Evolutionary conservation across 805 yeast genomes (phyloP), one percentile per base, ranked within the genome.

Genomic region (Sugiyamaella americana): DNA sequence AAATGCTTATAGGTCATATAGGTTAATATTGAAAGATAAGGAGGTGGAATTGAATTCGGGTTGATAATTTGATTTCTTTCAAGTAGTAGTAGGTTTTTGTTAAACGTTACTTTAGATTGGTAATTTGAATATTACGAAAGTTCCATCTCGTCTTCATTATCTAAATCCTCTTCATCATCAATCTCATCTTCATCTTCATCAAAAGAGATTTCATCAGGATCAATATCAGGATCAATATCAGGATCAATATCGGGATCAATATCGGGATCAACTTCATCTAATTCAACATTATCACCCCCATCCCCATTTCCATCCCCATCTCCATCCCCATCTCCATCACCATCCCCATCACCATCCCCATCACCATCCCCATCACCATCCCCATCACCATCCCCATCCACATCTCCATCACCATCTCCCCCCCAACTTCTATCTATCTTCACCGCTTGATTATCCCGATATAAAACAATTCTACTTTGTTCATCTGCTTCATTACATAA

Each of bases 271-370:
- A 8, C 32, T 26, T 26, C 32, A 8, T 26, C 32, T 13, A 26
- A 26, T 26, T 8, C 32, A 26, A 88, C 62, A 43, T 85, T 89
- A 10, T 77, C 74, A 43, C 84, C 72, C 2, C 71, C 65, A 41
- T 70, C 62, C 44, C 83, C 67, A 10, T 70, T 59, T n/a, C n/a
- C 32, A 26, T 26, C 32, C 32, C 13, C 32, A 13, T 26, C 32
- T 8, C 13, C 13, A 8, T 26, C 32, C n/a, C n/a, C n/a, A n/a
- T n/a, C n/a, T n/a, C n/a, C n/a, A n/a, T n/a, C n/a, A n/a, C n/a
- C n/a, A n/a, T n/a, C n/a, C n/a, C n/a, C n/a, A n/a, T n/a, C n/a
- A n/a, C n/a, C 41, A 3, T 38, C 8, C 30, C 36, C 47, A 34
- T 46, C 49, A 3, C 26, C 36, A 3, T 32, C 40, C 17, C 41